Evolutionary conservation across 768 basidiomycete species (phyloP).

Genomic region (Boletus pseudopeckii): DNA sequence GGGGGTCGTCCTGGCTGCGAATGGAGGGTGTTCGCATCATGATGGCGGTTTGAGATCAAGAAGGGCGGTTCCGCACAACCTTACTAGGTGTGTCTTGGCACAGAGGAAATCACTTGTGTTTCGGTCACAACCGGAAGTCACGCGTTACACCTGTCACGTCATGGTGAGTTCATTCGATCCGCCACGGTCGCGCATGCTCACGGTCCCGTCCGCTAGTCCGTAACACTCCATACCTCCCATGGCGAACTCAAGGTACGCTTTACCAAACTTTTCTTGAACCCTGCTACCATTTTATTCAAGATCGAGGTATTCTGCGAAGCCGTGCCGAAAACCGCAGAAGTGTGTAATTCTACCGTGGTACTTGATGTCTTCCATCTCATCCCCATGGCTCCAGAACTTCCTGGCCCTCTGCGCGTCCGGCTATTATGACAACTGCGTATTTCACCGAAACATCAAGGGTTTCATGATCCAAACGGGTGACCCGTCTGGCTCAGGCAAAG

Average conservation of each 20-base stretch:
- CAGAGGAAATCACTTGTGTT: too few relatives aligned
- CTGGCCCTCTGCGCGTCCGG: constrained; percentile 89
- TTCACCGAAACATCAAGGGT: constrained; percentile 92
- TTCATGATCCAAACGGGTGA: constrained; percentile 98
- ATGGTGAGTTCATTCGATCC: constrained; percentile 29
- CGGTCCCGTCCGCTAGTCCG: constrained; percentile 54
- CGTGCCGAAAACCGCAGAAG: constrained; percentile 93
- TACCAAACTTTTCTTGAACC: background rate
- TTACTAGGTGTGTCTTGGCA: too few relatives aligned
- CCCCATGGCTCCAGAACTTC: constrained; percentile 66
- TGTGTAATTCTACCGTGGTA: constrained; percentile 27
- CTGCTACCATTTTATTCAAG: constrained; percentile 38
- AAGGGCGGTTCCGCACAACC: constrained; percentile 3
- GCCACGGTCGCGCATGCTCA: constrained; percentile 20
- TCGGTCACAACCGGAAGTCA: constrained; percentile 7
- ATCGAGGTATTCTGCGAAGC: constrained; percentile 98
- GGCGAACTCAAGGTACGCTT: constrained; percentile 85
- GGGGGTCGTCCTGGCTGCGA: constrained; percentile 74
- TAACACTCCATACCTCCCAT: constrained; percentile 90
- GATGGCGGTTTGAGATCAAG: constrained; percentile 36
- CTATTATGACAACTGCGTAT: constrained; percentile 79
- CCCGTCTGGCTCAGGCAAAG: constrained; percentile 87
- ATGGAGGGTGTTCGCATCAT: constrained; percentile 67
- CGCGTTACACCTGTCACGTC: constrained; percentile 25
- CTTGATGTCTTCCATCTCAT: background rate